These are phyloP conservation scores for Microbotryomycetes sp. DNA, from an alignment of 1,284 basidiomycete genomes.

Conservation along the genomic window DNA sequence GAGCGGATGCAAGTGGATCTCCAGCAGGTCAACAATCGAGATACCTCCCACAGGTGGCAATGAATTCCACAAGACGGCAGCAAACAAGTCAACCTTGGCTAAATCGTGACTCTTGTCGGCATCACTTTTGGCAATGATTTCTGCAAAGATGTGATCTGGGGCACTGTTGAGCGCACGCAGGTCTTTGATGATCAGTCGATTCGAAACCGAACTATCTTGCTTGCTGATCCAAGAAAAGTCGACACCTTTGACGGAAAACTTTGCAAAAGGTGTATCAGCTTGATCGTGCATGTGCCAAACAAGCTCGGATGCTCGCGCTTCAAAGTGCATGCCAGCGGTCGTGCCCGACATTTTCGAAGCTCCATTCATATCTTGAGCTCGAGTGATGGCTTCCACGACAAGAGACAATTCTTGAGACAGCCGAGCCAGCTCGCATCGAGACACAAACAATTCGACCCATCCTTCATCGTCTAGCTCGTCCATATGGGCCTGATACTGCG, in stretches of 20 bases:
- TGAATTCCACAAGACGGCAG: constrained; percentile 62
- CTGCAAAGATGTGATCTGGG: constrained; percentile 74
- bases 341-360: constrained; percentile 50
- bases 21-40: constrained; percentile 77
- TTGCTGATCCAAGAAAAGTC: constrained; percentile 79
- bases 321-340: constrained; percentile 65
- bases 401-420: constrained; percentile 75
- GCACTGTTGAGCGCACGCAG: constrained; percentile 79
- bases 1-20: constrained; percentile 77
- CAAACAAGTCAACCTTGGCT: constrained; percentile 33
- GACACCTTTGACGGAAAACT: constrained; percentile 73
- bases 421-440: constrained; percentile 67
- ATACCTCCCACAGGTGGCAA: constrained; percentile 92
- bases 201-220: constrained; percentile 81
- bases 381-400: constrained; percentile 81
- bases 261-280: constrained; percentile 67
- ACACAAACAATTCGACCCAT: constrained; percentile 51
- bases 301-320: constrained; percentile 76
- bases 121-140: constrained; percentile 68
- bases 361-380: constrained; percentile 63
- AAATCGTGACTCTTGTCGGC: constrained; percentile 37
- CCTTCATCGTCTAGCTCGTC: constrained; percentile 51
- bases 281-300: constrained; percentile 91
- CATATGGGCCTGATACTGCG: constrained; percentile 39
- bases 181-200: constrained; percentile 68